A percentile compares a stretch with the other conserved stretches of the same genome.
phyloP scores from a whole-genome alignment of 352 stramenopile genomes.

The Globisporangium alternatum region DNA sequence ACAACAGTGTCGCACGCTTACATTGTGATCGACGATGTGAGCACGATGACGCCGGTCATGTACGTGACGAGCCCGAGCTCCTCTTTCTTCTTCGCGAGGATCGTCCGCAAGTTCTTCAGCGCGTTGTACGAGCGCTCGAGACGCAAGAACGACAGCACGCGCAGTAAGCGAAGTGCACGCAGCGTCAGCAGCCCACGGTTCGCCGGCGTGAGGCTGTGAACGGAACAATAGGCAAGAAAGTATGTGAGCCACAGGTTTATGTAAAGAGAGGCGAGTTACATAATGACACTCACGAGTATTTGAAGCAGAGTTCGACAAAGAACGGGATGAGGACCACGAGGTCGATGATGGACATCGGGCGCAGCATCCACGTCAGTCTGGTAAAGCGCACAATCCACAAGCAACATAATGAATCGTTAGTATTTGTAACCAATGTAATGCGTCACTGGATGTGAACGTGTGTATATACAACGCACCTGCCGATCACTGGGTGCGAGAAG shows the following conservation, averaged over 20 bases:
- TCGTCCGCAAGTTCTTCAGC: slow-evolving; percentile 72
- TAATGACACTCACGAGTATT: slow-evolving; percentile 44
- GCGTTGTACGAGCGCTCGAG: slow-evolving; percentile 77
- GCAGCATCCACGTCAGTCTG: slow-evolving; percentile 76
- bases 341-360: slow-evolving; percentile 80
- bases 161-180: slow-evolving; percentile 63
- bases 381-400: background rate
- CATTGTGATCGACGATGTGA: slow-evolving; percentile 84
- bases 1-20: slow-evolving; percentile 21
- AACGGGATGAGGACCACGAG: slow-evolving; percentile 74
- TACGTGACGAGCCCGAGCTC: slow-evolving; percentile 81
- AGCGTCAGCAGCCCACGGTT: slow-evolving; percentile 61
- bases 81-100: slow-evolving; percentile 72
- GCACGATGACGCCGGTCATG: slow-evolving; percentile 71
- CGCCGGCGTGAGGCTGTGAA: slow-evolving; percentile 5
- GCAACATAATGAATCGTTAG: slow-evolving; percentile 1
- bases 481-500: slow-evolving; percentile 47
- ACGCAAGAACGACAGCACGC: slow-evolving; percentile 80
- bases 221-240: background rate
- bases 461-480: slow-evolving; percentile 30
- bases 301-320: slow-evolving; percentile 74
- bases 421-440: background rate
- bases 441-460: background rate
- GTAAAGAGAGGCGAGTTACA: background rate
- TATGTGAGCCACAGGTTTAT: background rate